phyloP scores from a whole-genome alignment of 352 stramenopile genomes.

The Globisporangium sylvaticum region DNA sequence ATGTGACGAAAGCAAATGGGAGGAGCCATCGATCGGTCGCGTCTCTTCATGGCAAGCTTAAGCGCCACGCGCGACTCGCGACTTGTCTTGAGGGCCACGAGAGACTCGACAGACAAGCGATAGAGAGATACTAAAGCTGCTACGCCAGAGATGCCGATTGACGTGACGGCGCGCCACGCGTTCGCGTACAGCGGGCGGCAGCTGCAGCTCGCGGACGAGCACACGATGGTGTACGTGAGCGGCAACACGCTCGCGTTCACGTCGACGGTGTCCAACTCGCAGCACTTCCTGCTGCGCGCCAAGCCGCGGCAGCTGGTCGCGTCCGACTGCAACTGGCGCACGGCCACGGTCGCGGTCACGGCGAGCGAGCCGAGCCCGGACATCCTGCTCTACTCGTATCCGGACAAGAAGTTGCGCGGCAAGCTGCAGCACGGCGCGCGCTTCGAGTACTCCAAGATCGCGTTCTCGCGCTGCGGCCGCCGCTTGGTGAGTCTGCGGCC shows the following conservation, averaged over 20 bases:
- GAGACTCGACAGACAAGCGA: not conserved
- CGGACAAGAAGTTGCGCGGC: slow-evolving; percentile 68
- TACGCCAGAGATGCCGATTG: slow-evolving; percentile 56
- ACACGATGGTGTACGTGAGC: slow-evolving; percentile 54
- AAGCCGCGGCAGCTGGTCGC: slow-evolving; percentile 53
- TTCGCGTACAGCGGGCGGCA: slow-evolving; percentile 56
- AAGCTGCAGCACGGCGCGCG: slow-evolving; percentile 34
- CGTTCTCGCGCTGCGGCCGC: slow-evolving; percentile 65
- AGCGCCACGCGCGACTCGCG: not conserved
- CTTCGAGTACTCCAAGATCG: slow-evolving; percentile 63
- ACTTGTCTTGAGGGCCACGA: not conserved
- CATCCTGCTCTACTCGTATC: slow-evolving; percentile 68
- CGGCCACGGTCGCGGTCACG: slow-evolving; percentile 49
- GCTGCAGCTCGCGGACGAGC: slow-evolving; percentile 66
- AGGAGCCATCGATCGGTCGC: not conserved
- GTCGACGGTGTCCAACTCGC: slow-evolving; percentile 47
- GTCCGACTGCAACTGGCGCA: slow-evolving; percentile 65
- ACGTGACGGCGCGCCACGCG: slow-evolving; percentile 55
- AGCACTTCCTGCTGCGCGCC: slow-evolving; percentile 59
- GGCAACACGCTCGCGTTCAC: slow-evolving; percentile 72
- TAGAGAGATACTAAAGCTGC: too few relatives aligned
- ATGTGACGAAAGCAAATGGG: not conserved
- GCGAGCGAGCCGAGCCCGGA: slow-evolving; percentile 44
- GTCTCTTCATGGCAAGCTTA: not conserved
- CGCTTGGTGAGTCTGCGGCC: slow-evolving; percentile 50